Base-by-base conservation (phyloP, 345 rosid species). In the Eutrema japonicum region DNA sequence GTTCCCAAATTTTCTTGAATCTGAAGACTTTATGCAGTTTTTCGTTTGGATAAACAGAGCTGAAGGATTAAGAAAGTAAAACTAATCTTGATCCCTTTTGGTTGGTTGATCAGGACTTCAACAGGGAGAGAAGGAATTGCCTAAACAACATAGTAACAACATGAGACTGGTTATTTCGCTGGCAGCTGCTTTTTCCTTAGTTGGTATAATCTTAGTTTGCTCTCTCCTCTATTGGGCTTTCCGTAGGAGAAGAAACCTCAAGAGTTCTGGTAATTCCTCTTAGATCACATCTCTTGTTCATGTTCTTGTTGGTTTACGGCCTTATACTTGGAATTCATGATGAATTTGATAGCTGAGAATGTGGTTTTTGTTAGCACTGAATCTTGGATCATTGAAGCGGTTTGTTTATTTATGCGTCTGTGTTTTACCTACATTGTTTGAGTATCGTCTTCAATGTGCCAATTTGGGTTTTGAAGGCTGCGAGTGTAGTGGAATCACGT, bases 201-300 rank as follows among this genome's bases (percentile, higher is more conserved):
- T 85, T 65, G 86, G 61, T 70, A 51, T 83, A 7, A 72, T 85
- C 62, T 51, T 87, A 54, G 26, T 85, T 32, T 76, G 72, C 55
- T 71, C 85, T 45, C 70, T 83, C 30, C 86, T 78, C 70, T 86
- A 77, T 63, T 88, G 92, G 91, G 50, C 75, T 75, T 83, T 70
- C 57, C 81, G 47, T 70, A 69, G 79, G 69, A 87, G 78, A 79
- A 51, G 77, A 56, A 78, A 71, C 73, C 62, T 72, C 16, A 85
- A 81, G 37, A 73, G 55, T 73, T 81, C 90, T 78, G 97, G 93
- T 91, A 72, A 59, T 11, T 66, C 29, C n/a, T 27, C 55, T 22
- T 33, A 10, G 7, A 43, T 65, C 70, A 14, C 47, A 8, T 40
- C 29, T 38, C 54, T 26, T 46, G 38, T 70, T 65, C 33, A n/a